Base-by-base conservation (phyloP, 225 moss, liverwort and hornwort genomes). In the Sphagnum contortum region DNA sequence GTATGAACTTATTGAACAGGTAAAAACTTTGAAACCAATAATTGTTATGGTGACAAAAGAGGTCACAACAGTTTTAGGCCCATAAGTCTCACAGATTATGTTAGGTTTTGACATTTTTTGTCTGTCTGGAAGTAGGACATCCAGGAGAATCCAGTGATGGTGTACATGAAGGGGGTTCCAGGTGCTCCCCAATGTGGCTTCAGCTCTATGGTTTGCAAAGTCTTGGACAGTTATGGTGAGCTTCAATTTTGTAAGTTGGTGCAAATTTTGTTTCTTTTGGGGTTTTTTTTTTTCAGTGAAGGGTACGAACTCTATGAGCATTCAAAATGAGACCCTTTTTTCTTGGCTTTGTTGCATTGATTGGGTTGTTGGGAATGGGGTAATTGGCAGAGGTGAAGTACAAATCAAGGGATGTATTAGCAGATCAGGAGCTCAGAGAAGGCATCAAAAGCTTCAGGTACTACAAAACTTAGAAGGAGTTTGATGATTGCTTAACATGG, bases 91-190 rank as follows among this genome's bases (percentile, higher is more conserved):
- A 29, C 29, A 29, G 29, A 29, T 29, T 29, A 29, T 29, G 29
- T 29, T 29, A 29, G 29, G 29, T 29, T 29, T 29, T 29, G 29
- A 29, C 29, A 29, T 29, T 29, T 29, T 29, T 48, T 59, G 4
- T 4, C 4, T 4, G 8, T 55, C 6, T 45, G 48, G 51, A 4
- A 47, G 61, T 74, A 91, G 87, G 91, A 91, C 46, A 77, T 94
- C 57, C 80, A 80, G 70, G 78, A 87, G 61, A 94, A 89, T 68
- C 55, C 63, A 60, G 80, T 87, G 59, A 75, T 94, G 85, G 76
- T 94, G 66, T 94, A 86, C 59, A 94, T 94, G 91, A 94, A 89
- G 73, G 89, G 89, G 62, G 80, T 89, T 44, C 94, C 83, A 13
- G 89, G 91, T 66, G 85, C 83, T 11, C 94, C 85, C 60, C 80